A percentile compares a stretch with the other conserved stretches of the same genome.
Conservation (phyloP, 768 basidiomycete genomes). For the Daedaleopsis nitida region DNA sequence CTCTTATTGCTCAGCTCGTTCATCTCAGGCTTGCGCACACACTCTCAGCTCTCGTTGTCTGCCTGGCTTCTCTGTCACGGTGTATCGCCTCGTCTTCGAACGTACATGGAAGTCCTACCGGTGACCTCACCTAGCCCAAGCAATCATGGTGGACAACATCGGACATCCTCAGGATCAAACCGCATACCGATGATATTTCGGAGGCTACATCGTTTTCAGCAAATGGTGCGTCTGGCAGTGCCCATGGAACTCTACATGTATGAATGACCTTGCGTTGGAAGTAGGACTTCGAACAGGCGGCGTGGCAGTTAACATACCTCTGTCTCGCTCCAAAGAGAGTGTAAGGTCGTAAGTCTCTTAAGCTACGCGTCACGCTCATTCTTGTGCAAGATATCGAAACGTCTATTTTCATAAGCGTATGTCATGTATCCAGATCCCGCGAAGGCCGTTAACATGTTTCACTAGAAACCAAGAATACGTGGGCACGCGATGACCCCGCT, state of each 20-base stretch:
- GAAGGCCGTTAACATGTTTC: constrained; percentile 4
- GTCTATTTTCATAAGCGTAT: constrained; percentile 97
- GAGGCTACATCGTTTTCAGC: constrained; percentile 77
- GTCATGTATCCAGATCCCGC: constrained; percentile 26
- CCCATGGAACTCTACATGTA: neutral
- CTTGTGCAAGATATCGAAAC: constrained; percentile 73
- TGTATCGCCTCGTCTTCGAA: too few relatives aligned
- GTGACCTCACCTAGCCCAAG: constrained; percentile 23
- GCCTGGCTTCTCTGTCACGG: too few relatives aligned
- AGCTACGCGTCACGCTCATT: neutral
- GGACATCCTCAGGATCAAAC: constrained; percentile 36
- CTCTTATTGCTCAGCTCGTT: neutral
- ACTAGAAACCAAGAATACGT: constrained; percentile 95
- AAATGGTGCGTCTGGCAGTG: constrained; percentile 62
- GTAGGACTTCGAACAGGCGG: constrained; percentile 95
- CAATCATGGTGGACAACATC: constrained; percentile 14
- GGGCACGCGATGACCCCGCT: constrained; percentile 97
- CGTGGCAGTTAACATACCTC: constrained; percentile 94
- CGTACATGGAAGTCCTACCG: constrained; percentile 30
- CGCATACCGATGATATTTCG: constrained; percentile 82
- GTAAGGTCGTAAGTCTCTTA: constrained; percentile 43
- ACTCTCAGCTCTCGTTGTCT: too few relatives aligned
- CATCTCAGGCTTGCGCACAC: too few relatives aligned
- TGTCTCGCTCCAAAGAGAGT: constrained; percentile 92
- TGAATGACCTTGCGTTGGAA: constrained; percentile 2